Percentiles rank a stretch among this genome's conserved stretches.
These are phyloP conservation scores for Yamadazyma sp. DNA, from an alignment of 805 yeast genomes.

Conservation along the genomic window DNA sequence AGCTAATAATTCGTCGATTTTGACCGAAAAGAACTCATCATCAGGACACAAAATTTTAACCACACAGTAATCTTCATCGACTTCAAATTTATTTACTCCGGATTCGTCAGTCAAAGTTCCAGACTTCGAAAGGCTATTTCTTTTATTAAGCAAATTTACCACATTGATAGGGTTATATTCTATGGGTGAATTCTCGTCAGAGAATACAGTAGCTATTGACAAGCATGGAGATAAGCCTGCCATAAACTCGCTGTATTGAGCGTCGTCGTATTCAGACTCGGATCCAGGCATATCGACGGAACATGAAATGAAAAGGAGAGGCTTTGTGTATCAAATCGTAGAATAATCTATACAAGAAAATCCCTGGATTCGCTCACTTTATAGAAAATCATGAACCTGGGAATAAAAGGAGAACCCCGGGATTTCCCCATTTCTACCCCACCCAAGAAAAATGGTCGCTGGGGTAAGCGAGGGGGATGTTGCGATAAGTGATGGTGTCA, in stretches of 20 bases:
- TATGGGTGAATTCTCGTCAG: constrained; percentile 2
- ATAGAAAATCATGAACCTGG: too few relatives aligned
- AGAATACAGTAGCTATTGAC: constrained; percentile 8
- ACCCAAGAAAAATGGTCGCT: too few relatives aligned
- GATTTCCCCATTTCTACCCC: constrained; percentile 4
- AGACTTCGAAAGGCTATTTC: constrained; percentile 14
- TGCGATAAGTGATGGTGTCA: too few relatives aligned
- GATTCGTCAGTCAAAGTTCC: constrained; percentile 16
- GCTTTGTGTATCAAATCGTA: too few relatives aligned
- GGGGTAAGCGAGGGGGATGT: too few relatives aligned
- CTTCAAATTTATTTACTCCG: constrained; percentile 3
- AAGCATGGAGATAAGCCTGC: constrained; percentile 14
- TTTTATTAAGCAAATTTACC: constrained; percentile 8
- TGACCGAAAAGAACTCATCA: constrained; percentile 2
- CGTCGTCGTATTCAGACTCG: background rate
- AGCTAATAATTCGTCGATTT: constrained; percentile 1
- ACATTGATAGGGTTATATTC: constrained; percentile 14
- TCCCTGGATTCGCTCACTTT: too few relatives aligned
- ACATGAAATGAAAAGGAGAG: too few relatives aligned
- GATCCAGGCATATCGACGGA: background rate
- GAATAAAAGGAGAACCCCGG: too few relatives aligned
- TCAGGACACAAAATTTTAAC: constrained; percentile 7
- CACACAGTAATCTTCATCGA: constrained; percentile 3
- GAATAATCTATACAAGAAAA: too few relatives aligned
- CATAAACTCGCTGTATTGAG: constrained; percentile 8